These are phyloP conservation scores for Calycina herbarum DNA, from an alignment of 2,329 filamentous ascomycete genomes.

Conservation along the genomic window DNA sequence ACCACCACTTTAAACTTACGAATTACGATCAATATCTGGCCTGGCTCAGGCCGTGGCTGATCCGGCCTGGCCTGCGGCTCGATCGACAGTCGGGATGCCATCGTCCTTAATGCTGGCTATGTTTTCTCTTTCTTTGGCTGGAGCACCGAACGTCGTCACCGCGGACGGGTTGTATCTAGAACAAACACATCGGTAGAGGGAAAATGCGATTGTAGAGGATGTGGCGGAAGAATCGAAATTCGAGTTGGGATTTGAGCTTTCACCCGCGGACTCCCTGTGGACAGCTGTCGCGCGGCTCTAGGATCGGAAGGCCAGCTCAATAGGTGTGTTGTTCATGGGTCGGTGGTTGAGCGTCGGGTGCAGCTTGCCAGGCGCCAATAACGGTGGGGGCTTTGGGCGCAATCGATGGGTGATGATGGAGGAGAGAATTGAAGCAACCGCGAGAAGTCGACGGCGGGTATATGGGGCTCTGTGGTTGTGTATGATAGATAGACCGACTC, in stretches of 20 bases:
- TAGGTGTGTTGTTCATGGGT: not conserved
- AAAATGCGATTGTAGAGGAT: slow-evolving; percentile 8
- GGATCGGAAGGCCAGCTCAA: not conserved
- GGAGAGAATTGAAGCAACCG: not conserved
- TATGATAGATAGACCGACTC: not conserved
- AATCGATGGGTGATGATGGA: not conserved
- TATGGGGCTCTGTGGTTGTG: not conserved
- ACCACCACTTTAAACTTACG: slow-evolving; percentile 54
- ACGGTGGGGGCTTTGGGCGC: not conserved
- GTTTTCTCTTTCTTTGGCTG: slow-evolving; percentile 9
- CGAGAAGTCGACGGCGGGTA: not conserved
- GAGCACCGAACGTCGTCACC: slow-evolving; percentile 23
- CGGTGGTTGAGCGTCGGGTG: not conserved
- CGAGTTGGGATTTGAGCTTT: slow-evolving; percentile 3
- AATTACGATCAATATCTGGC: slow-evolving; percentile 69
- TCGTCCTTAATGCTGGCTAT: slow-evolving; percentile 24
- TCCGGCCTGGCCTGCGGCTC: slow-evolving; percentile 40
- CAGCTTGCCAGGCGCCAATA: not conserved
- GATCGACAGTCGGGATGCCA: slow-evolving; percentile 46
- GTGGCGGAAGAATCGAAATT: not conserved
- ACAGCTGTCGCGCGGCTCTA: slow-evolving; percentile 1
- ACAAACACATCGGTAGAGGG: slow-evolving; percentile 27
- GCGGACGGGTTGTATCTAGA: slow-evolving; percentile 25
- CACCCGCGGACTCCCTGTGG: not conserved
- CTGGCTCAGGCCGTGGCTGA: slow-evolving; percentile 53